phyloP scores from a whole-genome alignment of 2,329 filamentous ascomycete species.

The Claviceps sp. region DNA sequence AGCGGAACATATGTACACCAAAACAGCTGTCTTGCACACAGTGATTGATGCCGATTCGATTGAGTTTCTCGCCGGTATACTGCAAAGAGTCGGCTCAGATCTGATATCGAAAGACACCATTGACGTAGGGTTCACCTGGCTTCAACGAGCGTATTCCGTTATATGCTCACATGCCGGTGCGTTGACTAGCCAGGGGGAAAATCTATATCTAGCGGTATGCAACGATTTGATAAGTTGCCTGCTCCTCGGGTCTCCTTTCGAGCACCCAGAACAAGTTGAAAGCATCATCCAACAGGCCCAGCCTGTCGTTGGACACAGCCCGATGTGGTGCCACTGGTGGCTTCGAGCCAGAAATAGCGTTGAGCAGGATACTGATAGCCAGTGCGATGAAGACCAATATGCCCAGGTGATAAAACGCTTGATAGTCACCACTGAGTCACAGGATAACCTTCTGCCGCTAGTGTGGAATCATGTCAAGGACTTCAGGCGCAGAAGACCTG shows the following conservation, averaged over 20 bases:
- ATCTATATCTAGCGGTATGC: constrained; percentile 53
- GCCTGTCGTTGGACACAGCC: constrained; percentile 47
- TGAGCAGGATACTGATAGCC: constrained; percentile 28
- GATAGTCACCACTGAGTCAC: constrained; percentile 44
- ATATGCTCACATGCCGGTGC: constrained; percentile 40
- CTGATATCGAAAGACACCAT: constrained; percentile 39
- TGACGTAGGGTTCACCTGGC: constrained; percentile 53
- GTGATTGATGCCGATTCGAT: constrained; percentile 33
- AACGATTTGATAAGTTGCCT: constrained; percentile 47
- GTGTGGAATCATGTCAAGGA: constrained; percentile 56
- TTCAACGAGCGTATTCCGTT: constrained; percentile 51
- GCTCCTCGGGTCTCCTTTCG: constrained; percentile 31
- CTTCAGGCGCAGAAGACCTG: constrained; percentile 41
- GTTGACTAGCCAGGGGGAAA: constrained; percentile 44
- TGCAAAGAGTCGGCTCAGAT: constrained; percentile 59
- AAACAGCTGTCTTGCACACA: constrained; percentile 30
- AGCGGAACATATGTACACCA: constrained; percentile 64
- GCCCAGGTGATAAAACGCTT: constrained; percentile 45
- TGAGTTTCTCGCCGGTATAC: constrained; percentile 51
- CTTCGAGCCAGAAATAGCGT: constrained; percentile 48
- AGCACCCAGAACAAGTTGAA: constrained; percentile 36
- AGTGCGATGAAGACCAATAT: constrained; percentile 25
- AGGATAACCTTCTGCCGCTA: constrained; percentile 49
- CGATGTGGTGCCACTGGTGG: constrained; percentile 52
- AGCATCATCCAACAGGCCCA: constrained; percentile 49